These are phyloP conservation scores for Ophiostoma angusticollis DNA, from an alignment of 2,329 filamentous ascomycete genomes.

Conservation along the genomic window DNA sequence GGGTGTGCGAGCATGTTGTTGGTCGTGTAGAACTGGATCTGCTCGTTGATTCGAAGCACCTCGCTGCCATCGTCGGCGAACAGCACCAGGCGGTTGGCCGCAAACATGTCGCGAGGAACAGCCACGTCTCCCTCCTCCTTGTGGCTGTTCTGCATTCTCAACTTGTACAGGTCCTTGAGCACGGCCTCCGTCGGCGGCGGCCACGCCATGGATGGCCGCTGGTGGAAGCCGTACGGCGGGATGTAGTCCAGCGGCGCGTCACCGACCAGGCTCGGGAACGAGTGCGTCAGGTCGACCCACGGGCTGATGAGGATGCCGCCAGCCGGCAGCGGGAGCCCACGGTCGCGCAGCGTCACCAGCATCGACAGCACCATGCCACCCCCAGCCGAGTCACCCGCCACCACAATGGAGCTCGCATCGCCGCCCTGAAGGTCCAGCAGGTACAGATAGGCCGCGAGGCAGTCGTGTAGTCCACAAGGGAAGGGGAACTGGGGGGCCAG, in stretches of 20 bases:
- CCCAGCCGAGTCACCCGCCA: slow-evolving; percentile 88
- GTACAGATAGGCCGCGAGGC: slow-evolving; percentile 74
- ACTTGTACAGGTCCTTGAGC: slow-evolving; percentile 38
- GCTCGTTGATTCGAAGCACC: slow-evolving; percentile 65
- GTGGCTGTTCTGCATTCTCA: slow-evolving; percentile 21
- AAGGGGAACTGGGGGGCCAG: slow-evolving; percentile 92
- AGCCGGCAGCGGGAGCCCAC: slow-evolving; percentile 70
- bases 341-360: slow-evolving; percentile 69
- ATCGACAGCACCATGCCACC: slow-evolving; percentile 78
- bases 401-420: slow-evolving; percentile 66
- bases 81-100: slow-evolving; percentile 16
- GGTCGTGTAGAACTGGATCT: slow-evolving; percentile 80
- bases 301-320: slow-evolving; percentile 85
- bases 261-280: slow-evolving; percentile 75
- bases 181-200: slow-evolving; percentile 79
- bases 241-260: slow-evolving; percentile 76
- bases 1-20: slow-evolving; percentile 80
- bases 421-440: slow-evolving; percentile 53
- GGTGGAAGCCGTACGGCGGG: slow-evolving; percentile 73
- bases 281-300: slow-evolving; percentile 93
- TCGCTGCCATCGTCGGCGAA: slow-evolving; percentile 48
- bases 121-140: slow-evolving; percentile 9
- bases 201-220: slow-evolving; percentile 84
- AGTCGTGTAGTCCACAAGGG: slow-evolving; percentile 83
- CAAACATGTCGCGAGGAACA: slow-evolving; percentile 17